Evolutionary conservation across 495 filamentous ascomycete genomes (phyloP), one percentile per base, ranked within the genome.

Genomic region (Staphylotrichum longicolle): DNA sequence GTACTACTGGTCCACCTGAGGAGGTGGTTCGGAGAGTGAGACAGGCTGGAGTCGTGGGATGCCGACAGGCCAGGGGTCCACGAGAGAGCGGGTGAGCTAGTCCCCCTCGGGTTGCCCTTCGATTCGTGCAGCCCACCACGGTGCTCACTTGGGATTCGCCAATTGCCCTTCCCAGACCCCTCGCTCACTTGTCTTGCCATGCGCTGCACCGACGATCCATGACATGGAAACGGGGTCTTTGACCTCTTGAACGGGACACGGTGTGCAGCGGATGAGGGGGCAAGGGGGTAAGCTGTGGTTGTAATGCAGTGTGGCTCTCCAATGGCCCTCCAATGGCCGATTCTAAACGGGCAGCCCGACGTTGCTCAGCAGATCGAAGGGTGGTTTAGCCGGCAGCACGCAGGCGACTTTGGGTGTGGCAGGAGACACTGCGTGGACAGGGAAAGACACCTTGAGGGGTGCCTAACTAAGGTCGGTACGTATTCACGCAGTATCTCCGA

Each of bases 361-460:
- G 57, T 44, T 44, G 57, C 47, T 32, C 46, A 44, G 12, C 57
- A 50, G 20, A 14, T 20, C 34, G 35, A 44, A 5, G 12, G 37
- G 7, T 15, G 54, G 11, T 57, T 57, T 57, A 57, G 33, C 54
- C 54, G 54, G 54, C 37, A 53, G 52, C 37, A 14, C 32, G 32
- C 27, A 32, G 9, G 30, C 51, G 39, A 42, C 9, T 42, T 6
- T 15, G 8, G 3, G 7, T 11, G 15, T 11, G 34, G 41, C 0
- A 32, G 52, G 52, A 15, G 15, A n/a, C 5, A 7, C 52, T 54
- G 39, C 37, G 15, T 42, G 5, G 15, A 41, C 20, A 32, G 5
- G 5, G 5, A 4, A 44, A n/a, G 12, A 33, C 52, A 55, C 54
- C 54, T 20, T 46, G 40, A 56, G 20, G 0, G 20, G 1, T 27